Conservation (phyloP, 768 basidiomycete species). For the Coprinopsis strossmayeri region DNA sequence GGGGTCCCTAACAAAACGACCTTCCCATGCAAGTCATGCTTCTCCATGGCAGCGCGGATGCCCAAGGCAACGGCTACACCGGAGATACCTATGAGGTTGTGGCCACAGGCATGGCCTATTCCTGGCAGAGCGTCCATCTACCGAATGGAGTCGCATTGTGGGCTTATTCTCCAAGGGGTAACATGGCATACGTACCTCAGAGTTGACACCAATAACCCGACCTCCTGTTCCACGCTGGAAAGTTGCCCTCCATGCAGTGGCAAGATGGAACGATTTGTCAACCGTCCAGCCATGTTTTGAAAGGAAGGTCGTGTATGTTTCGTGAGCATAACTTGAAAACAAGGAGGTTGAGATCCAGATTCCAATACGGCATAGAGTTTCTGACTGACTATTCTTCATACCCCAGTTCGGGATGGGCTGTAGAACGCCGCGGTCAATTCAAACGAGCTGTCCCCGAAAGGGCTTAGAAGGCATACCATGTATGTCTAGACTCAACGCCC, state of each 20-base stretch:
- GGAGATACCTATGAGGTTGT: constrained; percentile 77
- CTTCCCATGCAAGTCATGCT: constrained; percentile 58
- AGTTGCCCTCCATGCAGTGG: constrained; percentile 72
- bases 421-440: background rate
- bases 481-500: constrained; percentile 62
- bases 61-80: constrained; percentile 66
- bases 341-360: background rate
- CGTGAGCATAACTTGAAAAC: constrained; percentile 56
- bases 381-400: constrained; percentile 57
- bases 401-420: constrained; percentile 65
- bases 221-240: constrained; percentile 63
- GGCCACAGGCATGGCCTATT: constrained; percentile 72
- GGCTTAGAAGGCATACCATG: constrained; percentile 39
- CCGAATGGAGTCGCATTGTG: background rate
- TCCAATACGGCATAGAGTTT: background rate
- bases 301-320: constrained; percentile 64
- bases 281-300: constrained; percentile 59
- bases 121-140: constrained; percentile 60
- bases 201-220: constrained; percentile 70
- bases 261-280: constrained; percentile 50
- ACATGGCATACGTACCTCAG: constrained; percentile 40
- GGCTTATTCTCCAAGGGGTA: background rate
- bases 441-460: background rate
- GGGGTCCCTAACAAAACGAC: constrained; percentile 75
- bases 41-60: constrained; percentile 55